phyloP scores from a whole-genome alignment of 768 basidiomycete species.

The Lyophyllum semitale region DNA sequence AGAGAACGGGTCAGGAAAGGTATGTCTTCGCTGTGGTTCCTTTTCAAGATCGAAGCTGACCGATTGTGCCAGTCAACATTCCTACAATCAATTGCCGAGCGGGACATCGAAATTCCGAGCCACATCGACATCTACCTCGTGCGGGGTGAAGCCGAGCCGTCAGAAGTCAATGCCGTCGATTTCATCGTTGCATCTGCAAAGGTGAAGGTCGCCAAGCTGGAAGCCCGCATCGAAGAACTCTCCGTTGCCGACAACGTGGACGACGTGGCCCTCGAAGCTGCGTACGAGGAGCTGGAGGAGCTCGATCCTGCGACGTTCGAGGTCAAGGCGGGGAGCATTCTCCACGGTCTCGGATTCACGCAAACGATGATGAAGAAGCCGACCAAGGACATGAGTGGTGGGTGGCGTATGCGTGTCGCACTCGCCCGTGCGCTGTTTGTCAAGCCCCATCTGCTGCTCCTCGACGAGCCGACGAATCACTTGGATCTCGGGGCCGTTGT shows the following conservation, averaged over 20 bases:
- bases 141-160: constrained; percentile 92
- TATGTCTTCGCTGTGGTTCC: constrained; percentile 30
- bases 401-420: constrained; percentile 99
- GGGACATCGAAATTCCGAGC: constrained; percentile 90
- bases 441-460: constrained; percentile 92
- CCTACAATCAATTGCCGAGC: constrained; percentile 92
- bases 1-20: constrained; percentile 99
- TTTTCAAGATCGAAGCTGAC: neutral
- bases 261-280: constrained; percentile 81
- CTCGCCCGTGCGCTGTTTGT: constrained; percentile 94
- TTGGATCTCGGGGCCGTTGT: constrained; percentile 97
- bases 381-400: constrained; percentile 98
- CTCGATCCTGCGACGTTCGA: constrained; percentile 96
- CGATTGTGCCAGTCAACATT: constrained; percentile 80
- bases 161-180: constrained; percentile 94
- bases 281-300: constrained; percentile 97
- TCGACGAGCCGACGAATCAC: constrained; percentile 94
- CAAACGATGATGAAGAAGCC: constrained; percentile 92
- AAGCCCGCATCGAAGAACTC: constrained; percentile 91
- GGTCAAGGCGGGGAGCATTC: constrained; percentile 90
- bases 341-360: constrained; percentile 96
- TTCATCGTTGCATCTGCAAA: constrained; percentile 93
- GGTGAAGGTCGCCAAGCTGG: constrained; percentile 90
- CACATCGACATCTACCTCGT: constrained; percentile 99
- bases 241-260: constrained; percentile 89